Evolutionary conservation across 2,329 filamentous ascomycete species (phyloP), one percentile per base, ranked within the genome.

Genomic region (Phoma sp.): DNA sequence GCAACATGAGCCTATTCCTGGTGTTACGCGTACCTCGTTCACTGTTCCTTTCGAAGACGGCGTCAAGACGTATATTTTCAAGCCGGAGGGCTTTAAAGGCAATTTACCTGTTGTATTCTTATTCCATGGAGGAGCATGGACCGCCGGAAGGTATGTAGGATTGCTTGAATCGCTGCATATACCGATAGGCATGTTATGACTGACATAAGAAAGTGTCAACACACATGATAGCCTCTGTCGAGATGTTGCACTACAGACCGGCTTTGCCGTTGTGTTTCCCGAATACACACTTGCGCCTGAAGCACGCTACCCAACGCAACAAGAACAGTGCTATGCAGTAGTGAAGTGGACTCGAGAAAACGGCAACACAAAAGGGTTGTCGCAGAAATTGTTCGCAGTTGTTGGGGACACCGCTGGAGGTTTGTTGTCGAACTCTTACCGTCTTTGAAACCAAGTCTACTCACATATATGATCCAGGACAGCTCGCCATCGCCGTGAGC

Each of bases 231-330:
- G 36, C 12, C 18, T 33, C 20, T 36, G 33, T 36, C 33, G 17
- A 20, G 33, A 36, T 12, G 21, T 36, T 20, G 17, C 33, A 36
- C 12, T 23, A 2, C 39, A 30, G 11, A 42, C 39, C n/a, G 23
- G 38, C 23, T 40, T 40, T 17, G 38, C 38, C 10, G 25, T 40
- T 7, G 38, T 40, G 23, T 40, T 40, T 20, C 38, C 38, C 18
- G 38, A 40, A 7, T 40, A 40, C 38, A 40, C 38, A 14, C 38
- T 40, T 18, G 38, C 38, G n/a, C 38, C 38, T 28, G 38, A 40
- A 28, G 38, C 38, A 18, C 38, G 25, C 25, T 40, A 29, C n/a
- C 38, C 38, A 40, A 40, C 38, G n/a, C 25, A 40, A 15, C 38
- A 40, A 29, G 38, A 40, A 14, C 38, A 40, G n/a, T 40, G 38